Evolutionary conservation across 345 rosid genomes (phyloP), one percentile per base, ranked within the genome.

Genomic region (Sonneratia alba): DNA sequence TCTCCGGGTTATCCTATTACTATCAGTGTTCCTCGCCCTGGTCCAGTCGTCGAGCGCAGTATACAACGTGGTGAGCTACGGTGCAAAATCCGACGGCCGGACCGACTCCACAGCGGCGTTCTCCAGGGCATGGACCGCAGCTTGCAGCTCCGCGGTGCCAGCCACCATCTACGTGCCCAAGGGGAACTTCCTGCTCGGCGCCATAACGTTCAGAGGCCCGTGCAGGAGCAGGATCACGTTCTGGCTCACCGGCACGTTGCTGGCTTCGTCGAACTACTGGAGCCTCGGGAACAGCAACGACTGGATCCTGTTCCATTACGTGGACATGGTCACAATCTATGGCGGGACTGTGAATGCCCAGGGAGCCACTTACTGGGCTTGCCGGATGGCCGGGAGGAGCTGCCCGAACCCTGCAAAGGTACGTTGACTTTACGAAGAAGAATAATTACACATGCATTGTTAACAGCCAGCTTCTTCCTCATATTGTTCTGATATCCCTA

Each of bases 361-460:
- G 24, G 84, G 81, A n/a, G 57, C 79, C 38, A 56, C 68, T 6
- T 68, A 75, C 19, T 81, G 84, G 84, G 66, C 79, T 9, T 78
- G 84, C 34, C 73, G 76, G 67, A 72, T 18, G 0, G 72, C 77
- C 6, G 75, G 72, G 21, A 27, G 47, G 45, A 69, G 18, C 70
- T 81, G 84, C 67, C 84, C 84, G 7, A 27, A 12, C 7, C 81
- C 81, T 1, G 79, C 84, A 5, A 72, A 76, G 77, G 81, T 40
- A 40, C 8, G 8, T 3, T 4, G 8, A 40, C 6, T 40, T 8
- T 8, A 40, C 43, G 43, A 40, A 40, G 8, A n/a, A n/a, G n/a
- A n/a, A n/a, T n/a, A n/a, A n/a, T n/a, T n/a, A n/a, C n/a, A n/a
- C n/a, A n/a, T n/a, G n/a, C n/a, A n/a, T n/a, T n/a, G n/a, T n/a